Base-by-base conservation (phyloP, 805 yeast genomes). In the Suhomyces sp. region DNA sequence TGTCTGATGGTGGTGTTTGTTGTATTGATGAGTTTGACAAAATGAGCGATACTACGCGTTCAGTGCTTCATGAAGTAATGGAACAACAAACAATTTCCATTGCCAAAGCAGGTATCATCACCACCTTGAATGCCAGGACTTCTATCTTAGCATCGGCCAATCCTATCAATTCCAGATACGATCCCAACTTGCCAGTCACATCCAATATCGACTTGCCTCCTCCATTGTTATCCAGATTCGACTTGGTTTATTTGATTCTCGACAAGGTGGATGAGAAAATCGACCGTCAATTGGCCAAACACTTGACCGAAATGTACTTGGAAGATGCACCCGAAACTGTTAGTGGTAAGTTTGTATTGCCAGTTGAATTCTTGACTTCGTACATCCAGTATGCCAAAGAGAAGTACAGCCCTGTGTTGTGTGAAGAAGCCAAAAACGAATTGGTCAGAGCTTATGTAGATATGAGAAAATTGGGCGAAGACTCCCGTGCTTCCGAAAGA, bases 21-120 rank as follows among this genome's bases (percentile, higher is more conserved):
- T 94, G 99, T 73, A 94, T 94, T 67, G 99, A 94, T 76, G 99
- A 94, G 77, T 94, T 93, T 66, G 99, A 94, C 73, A 94, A 94
- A 72, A 94, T 94, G 99, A 82, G 87, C 51, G 98, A 94, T 60
- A 74, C 96, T 1, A 93, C 98, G 0, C 78, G 98, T 64, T 90
- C 97, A 7, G 98, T 94, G 9, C 76, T 94, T 50, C 99, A 94
- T 68, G 99, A 94, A 78, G 99, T 94, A 9, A 94, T 94, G 99
- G 99, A 94, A 74, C 99, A 94, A 69, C 99, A 94, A 70, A 94
- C 99, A 0, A 94, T 94, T 44, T 91, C 97, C 8, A 90, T 94
- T 64, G 99, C 99, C 31, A 94, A 94, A 65, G 99, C 99, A 1
- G 99, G 99, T 55, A 94, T 94, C 65, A 94, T 94, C 63, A 94